Evolutionary conservation across 306 rosid genomes (phyloP), one percentile per base, ranked within the genome.

Genomic region (Lablab purpureus): DNA sequence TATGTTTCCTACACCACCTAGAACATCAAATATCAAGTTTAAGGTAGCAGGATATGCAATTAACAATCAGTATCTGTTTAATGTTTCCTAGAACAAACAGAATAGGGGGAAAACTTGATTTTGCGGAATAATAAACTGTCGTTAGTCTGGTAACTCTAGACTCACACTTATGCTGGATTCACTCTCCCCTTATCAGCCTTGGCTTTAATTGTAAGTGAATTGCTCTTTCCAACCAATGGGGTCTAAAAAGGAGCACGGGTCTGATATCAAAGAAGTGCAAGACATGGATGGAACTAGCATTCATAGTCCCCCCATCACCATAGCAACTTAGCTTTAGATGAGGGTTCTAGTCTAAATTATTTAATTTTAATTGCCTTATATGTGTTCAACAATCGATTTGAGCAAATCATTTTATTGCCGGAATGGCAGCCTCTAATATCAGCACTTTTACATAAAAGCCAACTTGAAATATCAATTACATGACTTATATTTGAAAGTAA

Each of bases 401-500:
- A 15, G 54, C 21, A 47, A 5, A 47, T 6, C 21, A 47, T 17
- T 47, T 47, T n/a, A 73, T 54, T 36, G 4, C 23, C 23, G 8
- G 54, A 54, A 55, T 37, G 21, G 52, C 23, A 73, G 10, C 25
- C 14, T 2, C 10, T n/a, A 40, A 34, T 19, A 22, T 54, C 25
- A 37, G 15, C 17, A 22, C 51, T 13, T 18, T 2, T 66, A 12
- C 32, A 40, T 27, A 6, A 59, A 27, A 59, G 5, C 37, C 40
- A 67, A 23, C 73, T 67, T 13, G 55, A 43, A 67, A 67, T 63
- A 63, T 65, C n/a, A 65, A 2, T 32, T 21, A 27, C 59, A 69
- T 46, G 59, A 25, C 23, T 4, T 25, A 13, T 54, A 78, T 27
- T 4, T 8, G 23, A 25, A 22, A 25, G 10, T 1, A 58, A 51